Base-by-base conservation (phyloP, 768 basidiomycete species). In the Leccinellum rugosiceps region DNA sequence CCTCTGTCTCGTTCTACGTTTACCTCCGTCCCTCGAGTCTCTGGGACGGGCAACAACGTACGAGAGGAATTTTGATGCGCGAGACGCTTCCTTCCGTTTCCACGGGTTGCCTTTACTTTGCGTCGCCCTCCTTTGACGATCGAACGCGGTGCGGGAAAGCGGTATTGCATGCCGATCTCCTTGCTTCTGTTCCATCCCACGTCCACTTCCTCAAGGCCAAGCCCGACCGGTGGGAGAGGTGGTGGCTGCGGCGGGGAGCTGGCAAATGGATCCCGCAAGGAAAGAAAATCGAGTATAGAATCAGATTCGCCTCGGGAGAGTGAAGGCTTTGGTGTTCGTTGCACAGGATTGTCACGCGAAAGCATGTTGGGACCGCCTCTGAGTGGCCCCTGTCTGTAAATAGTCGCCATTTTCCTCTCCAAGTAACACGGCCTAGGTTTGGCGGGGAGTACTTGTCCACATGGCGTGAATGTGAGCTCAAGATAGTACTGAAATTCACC, bases 211-310 rank as follows among this genome's bases (percentile, higher is more conserved):
- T 70, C 68, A 21, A 70, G 63, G 21, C 62, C 68, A 28, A 74
- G 64, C 15, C 61, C 63, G 0, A 64, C 19, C 17, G 72, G 63
- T n/a, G 68, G 68, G 10, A 68, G 53, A 34, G 69, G 68, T 3
- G 72, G 71, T 6, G 70, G 72, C n/a, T 60, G 68, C 1, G 71
- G 70, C n/a, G 71, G 71, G 1, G 60, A 65, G 19, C 72, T 73
- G 15, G 71, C 71, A 4, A 72, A 72, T 19, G 71, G 71, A 53
- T 72, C 71, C 49, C 69, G 68, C 60, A 72, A 56, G 10, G 71
- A 72, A 53, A 74, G 68, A 44, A 74, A 72, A 59, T 72, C 71
- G 21, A 70, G 60, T 0, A 64, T 23, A 38, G 71, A 65, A 59
- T 72, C 71, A 45, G 65, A 63, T 55, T 59, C 61, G 28, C 62